phyloP scores from a whole-genome alignment of 495 filamentous ascomycete genomes.

The Daldinia concentrica region DNA sequence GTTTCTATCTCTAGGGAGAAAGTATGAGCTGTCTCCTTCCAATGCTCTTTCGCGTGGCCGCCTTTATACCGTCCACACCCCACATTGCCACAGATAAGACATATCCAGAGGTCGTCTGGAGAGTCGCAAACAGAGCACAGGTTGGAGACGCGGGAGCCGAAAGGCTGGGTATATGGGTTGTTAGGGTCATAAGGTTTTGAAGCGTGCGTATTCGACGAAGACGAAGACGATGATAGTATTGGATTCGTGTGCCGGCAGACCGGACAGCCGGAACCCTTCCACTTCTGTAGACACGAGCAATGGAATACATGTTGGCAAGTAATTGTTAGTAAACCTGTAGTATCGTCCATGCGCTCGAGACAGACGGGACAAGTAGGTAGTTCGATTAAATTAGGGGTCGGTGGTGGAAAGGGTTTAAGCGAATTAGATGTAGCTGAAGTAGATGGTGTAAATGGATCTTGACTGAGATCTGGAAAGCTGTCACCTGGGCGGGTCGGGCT shows the following conservation, averaged over 20 bases:
- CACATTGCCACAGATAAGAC: slow-evolving; percentile 90
- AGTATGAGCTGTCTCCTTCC: slow-evolving; percentile 84
- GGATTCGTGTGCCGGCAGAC: slow-evolving; percentile 87
- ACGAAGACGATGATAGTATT: slow-evolving; percentile 27
- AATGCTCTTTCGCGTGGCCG: slow-evolving; percentile 94
- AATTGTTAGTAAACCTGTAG: slow-evolving; percentile 91
- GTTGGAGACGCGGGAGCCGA: slow-evolving; percentile 58
- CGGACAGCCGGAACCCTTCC: slow-evolving; percentile 92
- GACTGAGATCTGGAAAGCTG: slow-evolving; percentile 66
- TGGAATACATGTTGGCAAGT: slow-evolving; percentile 98
- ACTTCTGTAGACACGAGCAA: slow-evolving; percentile 95
- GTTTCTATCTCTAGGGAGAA: slow-evolving; percentile 93
- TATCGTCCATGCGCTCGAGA: slow-evolving; percentile 98
- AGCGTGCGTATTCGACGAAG: slow-evolving; percentile 33
- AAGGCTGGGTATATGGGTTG: slow-evolving; percentile 59
- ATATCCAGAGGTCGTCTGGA: slow-evolving; percentile 88
- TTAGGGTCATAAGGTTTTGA: slow-evolving; percentile 48
- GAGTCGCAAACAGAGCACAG: slow-evolving; percentile 79
- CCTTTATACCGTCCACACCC: slow-evolving; percentile 94
- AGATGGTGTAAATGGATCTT: slow-evolving; percentile 72
- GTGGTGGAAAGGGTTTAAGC: slow-evolving; percentile 87
- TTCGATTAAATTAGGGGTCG: slow-evolving; percentile 88
- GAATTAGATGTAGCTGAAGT: slow-evolving; percentile 61
- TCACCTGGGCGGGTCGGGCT: slow-evolving; percentile 52
- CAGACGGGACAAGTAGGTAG: slow-evolving; percentile 97